These are phyloP conservation scores for Trifolium subterraneum DNA, from an alignment of 306 rosid species.

Conservation along the genomic window DNA sequence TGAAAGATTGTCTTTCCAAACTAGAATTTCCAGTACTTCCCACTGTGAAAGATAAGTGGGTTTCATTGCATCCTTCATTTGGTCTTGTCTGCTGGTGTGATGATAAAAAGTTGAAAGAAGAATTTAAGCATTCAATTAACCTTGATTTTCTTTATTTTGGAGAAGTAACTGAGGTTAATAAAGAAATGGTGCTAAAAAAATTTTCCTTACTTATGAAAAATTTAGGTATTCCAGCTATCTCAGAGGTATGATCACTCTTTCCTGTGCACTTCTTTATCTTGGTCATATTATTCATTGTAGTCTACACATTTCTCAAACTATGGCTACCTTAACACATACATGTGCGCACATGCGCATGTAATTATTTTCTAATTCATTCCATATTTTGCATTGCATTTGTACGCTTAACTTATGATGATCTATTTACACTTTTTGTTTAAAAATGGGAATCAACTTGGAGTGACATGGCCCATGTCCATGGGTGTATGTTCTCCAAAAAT, in stretches of 20 bases:
- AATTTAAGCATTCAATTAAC: slow-evolving; percentile 70
- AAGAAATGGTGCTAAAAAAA: slow-evolving; percentile 54
- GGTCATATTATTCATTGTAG: slow-evolving; percentile 15
- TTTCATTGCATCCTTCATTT: slow-evolving; percentile 80
- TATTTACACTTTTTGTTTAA: slow-evolving; percentile 5
- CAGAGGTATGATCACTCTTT: slow-evolving; percentile 67
- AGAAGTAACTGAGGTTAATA: slow-evolving; percentile 54
- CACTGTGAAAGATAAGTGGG: slow-evolving; percentile 90
- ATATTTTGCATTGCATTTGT: neutral
- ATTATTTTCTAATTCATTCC: slow-evolving; percentile 24
- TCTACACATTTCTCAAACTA: slow-evolving; percentile 12
- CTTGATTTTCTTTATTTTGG: slow-evolving; percentile 73
- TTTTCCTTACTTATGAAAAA: slow-evolving; percentile 67
- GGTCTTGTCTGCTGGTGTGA: slow-evolving; percentile 92
- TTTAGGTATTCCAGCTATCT: slow-evolving; percentile 85
- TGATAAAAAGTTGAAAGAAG: slow-evolving; percentile 63
- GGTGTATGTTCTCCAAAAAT: slow-evolving; percentile 1
- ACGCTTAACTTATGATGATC: slow-evolving; percentile 12
- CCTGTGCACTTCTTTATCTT: slow-evolving; percentile 28
- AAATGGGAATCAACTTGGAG: slow-evolving; percentile 18
- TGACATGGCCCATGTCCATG: neutral
- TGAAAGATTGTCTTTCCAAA: slow-evolving; percentile 70
- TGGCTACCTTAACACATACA: slow-evolving; percentile 6
- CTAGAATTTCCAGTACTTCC: slow-evolving; percentile 79
- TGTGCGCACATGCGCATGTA: neutral